Evolutionary conservation across 176 grass and related monocot genomes (phyloP).

Genomic region (Raddia distichophylla): DNA sequence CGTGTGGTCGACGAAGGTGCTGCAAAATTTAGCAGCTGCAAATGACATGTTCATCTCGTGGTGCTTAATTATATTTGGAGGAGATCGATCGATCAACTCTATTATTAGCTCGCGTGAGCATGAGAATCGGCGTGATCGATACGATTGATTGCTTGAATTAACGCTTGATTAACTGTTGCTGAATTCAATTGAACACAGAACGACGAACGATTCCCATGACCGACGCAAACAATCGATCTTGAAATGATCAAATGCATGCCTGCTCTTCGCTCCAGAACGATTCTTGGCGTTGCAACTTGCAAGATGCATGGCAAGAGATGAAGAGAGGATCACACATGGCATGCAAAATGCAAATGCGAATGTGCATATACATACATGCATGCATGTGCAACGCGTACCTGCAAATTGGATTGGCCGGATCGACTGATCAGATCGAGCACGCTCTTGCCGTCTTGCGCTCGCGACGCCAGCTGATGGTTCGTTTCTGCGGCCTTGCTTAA

Average conservation of each 20-base stretch:
- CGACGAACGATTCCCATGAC: neutral
- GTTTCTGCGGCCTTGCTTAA: too few relatives aligned
- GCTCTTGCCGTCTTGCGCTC: neutral
- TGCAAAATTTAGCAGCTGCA: slow-evolving; percentile 1
- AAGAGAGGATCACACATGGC: too few relatives aligned
- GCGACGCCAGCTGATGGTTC: neutral
- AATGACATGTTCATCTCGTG: neutral
- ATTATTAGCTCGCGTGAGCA: neutral
- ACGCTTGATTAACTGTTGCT: neutral
- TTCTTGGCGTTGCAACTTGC: neutral
- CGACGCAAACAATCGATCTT: neutral
- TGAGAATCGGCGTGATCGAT: neutral
- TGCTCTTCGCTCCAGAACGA: neutral
- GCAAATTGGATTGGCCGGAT: neutral
- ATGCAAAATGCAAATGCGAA: neutral
- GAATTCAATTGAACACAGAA: neutral
- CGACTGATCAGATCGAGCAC: neutral
- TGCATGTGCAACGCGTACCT: neutral
- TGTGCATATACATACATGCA: neutral
- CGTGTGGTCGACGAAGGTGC: slow-evolving; percentile 7
- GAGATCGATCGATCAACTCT: neutral
- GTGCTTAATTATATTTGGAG: slow-evolving; percentile 7
- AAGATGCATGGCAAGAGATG: too few relatives aligned
- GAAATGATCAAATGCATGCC: neutral
- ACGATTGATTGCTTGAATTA: neutral